Evolutionary conservation across 1,284 basidiomycete species (phyloP).

Genomic region (Thecaphora thlaspeos): DNA sequence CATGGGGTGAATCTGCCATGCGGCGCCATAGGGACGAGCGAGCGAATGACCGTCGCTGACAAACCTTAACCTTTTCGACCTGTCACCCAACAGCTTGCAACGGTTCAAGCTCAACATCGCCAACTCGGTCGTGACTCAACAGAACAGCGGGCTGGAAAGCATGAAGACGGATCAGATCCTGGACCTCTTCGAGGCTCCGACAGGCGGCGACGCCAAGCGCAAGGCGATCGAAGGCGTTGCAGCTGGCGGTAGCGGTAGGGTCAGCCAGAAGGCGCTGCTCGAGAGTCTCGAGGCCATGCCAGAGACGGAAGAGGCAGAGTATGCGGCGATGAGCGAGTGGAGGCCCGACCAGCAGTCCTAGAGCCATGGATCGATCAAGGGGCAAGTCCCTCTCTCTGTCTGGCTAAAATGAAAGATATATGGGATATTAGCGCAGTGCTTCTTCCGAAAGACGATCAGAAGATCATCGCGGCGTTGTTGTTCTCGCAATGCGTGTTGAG

Average conservation of each 20-base stretch:
- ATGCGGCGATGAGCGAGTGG: slow-evolving; percentile 48
- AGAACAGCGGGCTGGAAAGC: slow-evolving; percentile 85
- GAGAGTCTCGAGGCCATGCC: slow-evolving; percentile 56
- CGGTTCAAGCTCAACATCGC: slow-evolving; percentile 99
- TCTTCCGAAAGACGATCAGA: too few species aligned
- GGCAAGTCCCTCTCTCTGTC: slow-evolving; percentile 95
- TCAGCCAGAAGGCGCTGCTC: slow-evolving; percentile 59
- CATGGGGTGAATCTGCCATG: slow-evolving; percentile 68
- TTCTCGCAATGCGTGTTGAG: too few species aligned
- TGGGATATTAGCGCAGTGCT: neutral
- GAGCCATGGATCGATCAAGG: neutral
- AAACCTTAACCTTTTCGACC: slow-evolving; percentile 26
- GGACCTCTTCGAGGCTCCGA: slow-evolving; percentile 72
- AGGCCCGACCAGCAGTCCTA: slow-evolving; percentile 17
- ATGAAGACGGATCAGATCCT: slow-evolving; percentile 98
- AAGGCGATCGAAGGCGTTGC: slow-evolving; percentile 1
- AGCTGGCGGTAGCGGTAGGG: slow-evolving; percentile 9
- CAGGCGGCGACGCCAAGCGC: slow-evolving; percentile 2
- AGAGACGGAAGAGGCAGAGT: slow-evolving; percentile 56
- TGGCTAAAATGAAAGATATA: slow-evolving; percentile 62
- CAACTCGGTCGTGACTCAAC: slow-evolving; percentile 92
- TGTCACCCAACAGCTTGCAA: slow-evolving; percentile 62
- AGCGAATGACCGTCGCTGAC: slow-evolving; percentile 7
- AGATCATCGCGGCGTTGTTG: too few species aligned
- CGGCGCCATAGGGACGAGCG: too few species aligned